Conservation (phyloP, 768 basidiomycete genomes). For the Xerocomellus amylosporus region DNA sequence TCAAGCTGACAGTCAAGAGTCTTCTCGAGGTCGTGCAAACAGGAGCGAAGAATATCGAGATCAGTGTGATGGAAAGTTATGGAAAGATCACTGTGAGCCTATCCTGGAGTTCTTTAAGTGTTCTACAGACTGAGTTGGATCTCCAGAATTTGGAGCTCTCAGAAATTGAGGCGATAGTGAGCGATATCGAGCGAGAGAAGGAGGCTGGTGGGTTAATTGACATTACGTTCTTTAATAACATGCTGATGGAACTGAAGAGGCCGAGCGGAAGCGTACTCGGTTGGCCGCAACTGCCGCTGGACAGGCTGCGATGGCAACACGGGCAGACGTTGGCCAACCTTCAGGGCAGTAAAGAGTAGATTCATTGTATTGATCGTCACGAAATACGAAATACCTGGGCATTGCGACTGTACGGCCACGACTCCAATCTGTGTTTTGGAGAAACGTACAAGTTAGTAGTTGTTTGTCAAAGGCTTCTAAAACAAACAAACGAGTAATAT, state of each 20-base stretch:
- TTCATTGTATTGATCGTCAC: conserved; percentile 11
- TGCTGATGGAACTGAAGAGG: conserved; percentile 54
- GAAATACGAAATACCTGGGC: conserved; percentile 4
- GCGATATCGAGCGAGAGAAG: conserved; percentile 95
- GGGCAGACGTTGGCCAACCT: conserved; percentile 40
- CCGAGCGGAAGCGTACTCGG: conserved; percentile 88
- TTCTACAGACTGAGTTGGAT: neutral
- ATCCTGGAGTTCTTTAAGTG: neutral
- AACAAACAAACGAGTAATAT: conserved; percentile 23
- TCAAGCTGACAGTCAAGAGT: conserved; percentile 94
- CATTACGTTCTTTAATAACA: neutral
- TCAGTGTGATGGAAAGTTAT: conserved; percentile 95
- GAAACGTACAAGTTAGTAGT: neutral
- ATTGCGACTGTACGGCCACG: neutral
- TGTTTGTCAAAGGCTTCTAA: conserved; percentile 28
- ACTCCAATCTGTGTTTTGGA: neutral
- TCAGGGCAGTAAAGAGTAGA: conserved; percentile 34
- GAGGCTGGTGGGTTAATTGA: conserved; percentile 66
- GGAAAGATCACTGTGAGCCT: conserved; percentile 80
- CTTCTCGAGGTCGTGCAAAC: conserved; percentile 98
- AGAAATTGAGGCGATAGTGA: conserved; percentile 90
- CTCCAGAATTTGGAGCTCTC: conserved; percentile 75
- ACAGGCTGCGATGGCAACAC: conserved; percentile 80
- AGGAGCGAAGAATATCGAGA: conserved; percentile 99
- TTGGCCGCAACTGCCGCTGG: conserved; percentile 89